phyloP scores from a whole-genome alignment of 768 basidiomycete genomes.

The Trametes gibbosa region DNA sequence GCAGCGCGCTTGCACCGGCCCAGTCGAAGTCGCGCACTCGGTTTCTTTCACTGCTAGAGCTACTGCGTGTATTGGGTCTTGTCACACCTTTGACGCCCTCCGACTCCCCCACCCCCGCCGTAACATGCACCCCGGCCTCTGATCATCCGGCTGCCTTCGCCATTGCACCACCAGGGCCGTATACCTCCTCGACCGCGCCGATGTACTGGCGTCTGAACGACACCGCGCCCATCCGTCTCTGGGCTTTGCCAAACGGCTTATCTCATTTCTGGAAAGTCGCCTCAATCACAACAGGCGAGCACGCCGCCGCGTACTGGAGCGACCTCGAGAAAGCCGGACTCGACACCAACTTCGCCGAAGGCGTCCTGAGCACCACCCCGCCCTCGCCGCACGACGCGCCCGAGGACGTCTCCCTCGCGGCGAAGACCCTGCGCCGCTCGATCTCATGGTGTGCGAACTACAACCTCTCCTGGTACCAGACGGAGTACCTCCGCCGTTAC shows the following conservation, averaged over 20 bases:
- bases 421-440: constrained; percentile 53
- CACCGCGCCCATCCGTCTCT: constrained; percentile 55
- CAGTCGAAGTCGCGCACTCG: constrained; percentile 57
- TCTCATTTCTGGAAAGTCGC: constrained; percentile 57
- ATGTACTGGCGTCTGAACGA: constrained; percentile 62
- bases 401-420: constrained; percentile 29
- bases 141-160: constrained; percentile 49
- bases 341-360: constrained; percentile 32
- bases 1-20: constrained; percentile 53
- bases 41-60: constrained; percentile 58
- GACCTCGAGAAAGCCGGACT: constrained; percentile 48
- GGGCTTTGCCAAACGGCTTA: constrained; percentile 49
- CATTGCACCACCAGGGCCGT: constrained; percentile 39
- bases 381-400: not conserved
- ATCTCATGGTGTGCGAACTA: constrained; percentile 63
- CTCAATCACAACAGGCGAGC: constrained; percentile 36
- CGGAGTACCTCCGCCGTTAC: constrained; percentile 56
- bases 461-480: constrained; percentile 65
- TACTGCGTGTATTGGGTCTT: constrained; percentile 56
- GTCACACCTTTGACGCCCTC: constrained; percentile 55
- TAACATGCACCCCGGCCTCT: constrained; percentile 44
- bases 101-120: constrained; percentile 37
- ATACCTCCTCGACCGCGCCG: constrained; percentile 50
- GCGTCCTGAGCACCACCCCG: not conserved
- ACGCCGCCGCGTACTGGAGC: constrained; percentile 56